Evolutionary conservation across 495 filamentous ascomycete species (phyloP), one percentile per base, ranked within the genome.

Genomic region (Neurospora discreta): DNA sequence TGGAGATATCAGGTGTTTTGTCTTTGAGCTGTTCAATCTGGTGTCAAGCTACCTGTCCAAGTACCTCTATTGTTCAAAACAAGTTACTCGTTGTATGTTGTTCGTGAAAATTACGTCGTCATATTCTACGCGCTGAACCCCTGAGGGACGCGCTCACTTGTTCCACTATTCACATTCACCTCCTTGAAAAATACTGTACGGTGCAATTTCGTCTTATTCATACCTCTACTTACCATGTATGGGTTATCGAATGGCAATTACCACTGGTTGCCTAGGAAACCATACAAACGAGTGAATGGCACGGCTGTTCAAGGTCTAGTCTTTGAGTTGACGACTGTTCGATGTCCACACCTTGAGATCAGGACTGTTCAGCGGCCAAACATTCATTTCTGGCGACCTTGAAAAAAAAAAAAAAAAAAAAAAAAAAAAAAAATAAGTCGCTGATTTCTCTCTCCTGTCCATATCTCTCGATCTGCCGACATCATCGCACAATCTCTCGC

Each of bases 121-220:
- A n/a, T n/a, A n/a, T n/a, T n/a, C n/a, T n/a, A n/a, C n/a, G n/a
- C n/a, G n/a, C n/a, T n/a, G n/a, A n/a, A n/a, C n/a, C n/a, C n/a
- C n/a, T n/a, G n/a, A n/a, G n/a, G n/a, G n/a, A n/a, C n/a, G n/a
- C n/a, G n/a, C n/a, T n/a, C n/a, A n/a, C n/a, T n/a, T n/a, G n/a
- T n/a, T 1, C 3, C 3, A 20, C 1, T 46, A 0, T 11, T 0
- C 8, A 46, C 0, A 5, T 20, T 46, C 9, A 20, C 9, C n/a
- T 46, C n/a, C 9, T 46, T 46, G 3, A 10, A 20, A 43, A 43
- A 16, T 41, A 41, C 18, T 20, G 42, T 46, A n/a, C n/a, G n/a
- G n/a, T n/a, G n/a, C n/a, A 52, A 23, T 23, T 20, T 1, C 4
- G 10, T 52, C 20, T 13, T 23, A 10, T 52, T 52, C n/a, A 9